A percentile compares a stretch with the other conserved stretches of the same genome.
Evolutionary conservation across 805 yeast genomes (phyloP).

Genomic region (Lipomyces japonicus): DNA sequence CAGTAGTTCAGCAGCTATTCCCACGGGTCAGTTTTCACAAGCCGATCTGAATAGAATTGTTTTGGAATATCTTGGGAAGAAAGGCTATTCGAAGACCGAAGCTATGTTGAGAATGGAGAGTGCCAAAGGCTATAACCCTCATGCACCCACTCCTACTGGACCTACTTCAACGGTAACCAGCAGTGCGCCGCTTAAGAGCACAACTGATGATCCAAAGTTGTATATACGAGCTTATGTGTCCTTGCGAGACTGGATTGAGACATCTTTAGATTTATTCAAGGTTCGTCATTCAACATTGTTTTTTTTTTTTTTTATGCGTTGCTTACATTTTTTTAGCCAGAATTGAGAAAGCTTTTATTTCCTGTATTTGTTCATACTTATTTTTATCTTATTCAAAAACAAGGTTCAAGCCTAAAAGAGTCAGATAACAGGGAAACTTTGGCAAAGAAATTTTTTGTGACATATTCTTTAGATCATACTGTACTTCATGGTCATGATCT

Average conservation of each 20-base stretch:
- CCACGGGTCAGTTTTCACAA: conserved; percentile 50
- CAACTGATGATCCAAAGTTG: conserved; percentile 55
- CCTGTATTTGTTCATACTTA: conserved; percentile 92
- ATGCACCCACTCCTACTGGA: conserved; percentile 17
- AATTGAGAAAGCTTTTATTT: conserved; percentile 73
- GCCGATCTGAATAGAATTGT: conserved; percentile 91
- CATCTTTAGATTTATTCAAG: conserved; percentile 82
- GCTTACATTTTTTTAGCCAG: conserved; percentile 46
- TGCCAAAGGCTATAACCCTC: conserved; percentile 31
- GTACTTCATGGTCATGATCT: conserved; percentile 76
- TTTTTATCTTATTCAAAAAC: conserved; percentile 69
- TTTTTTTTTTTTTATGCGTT: conserved; percentile 28
- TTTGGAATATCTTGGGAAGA: conserved; percentile 83
- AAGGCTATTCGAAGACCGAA: conserved; percentile 92
- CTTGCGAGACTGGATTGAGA: conserved; percentile 82
- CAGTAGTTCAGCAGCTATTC: not conserved
- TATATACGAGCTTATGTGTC: conserved; percentile 78
- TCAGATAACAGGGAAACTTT: not conserved
- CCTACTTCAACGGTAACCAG: conserved; percentile 12
- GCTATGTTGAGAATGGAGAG: conserved; percentile 85
- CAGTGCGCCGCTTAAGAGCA: conserved; percentile 36
- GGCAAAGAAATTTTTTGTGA: conserved; percentile 57
- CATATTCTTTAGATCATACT: conserved; percentile 67
- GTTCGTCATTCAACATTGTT: conserved; percentile 1
- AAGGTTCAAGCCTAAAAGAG: conserved; percentile 42